Evolutionary conservation across 164 flowering plant species (phyloP), one percentile per base, ranked within the genome.

Genomic region (Tetracentron sinense): DNA sequence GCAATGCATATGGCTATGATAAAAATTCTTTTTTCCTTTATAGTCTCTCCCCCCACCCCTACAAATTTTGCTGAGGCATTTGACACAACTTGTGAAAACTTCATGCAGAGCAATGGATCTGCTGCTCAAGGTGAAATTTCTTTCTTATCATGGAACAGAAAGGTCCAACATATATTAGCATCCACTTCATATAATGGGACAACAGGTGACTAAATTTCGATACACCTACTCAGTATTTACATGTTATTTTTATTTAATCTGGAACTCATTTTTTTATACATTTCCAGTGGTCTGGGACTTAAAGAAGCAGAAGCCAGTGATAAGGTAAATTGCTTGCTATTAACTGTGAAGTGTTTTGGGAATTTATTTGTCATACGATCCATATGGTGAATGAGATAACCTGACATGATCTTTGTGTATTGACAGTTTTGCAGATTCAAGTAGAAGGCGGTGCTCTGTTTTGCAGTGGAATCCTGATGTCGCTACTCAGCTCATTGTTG

Each of bases 391-490:
- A 23, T 63, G 16, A 5, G 22, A 33, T 54, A 25, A 42, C 8
- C 29, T 67, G 50, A 50, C 29, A 7, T 66, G 17, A 22, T 44
- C 7, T 61, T 42, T 49, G 22, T 64, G 31, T 48, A 28, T 30
- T 64, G 48, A 28, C 86, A 95, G 99, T 68, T 90, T 95, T 72
- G 52, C 86, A 58, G 99, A 92, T 80, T 74, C 99, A 62, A 65
- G 68, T 72, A 83, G 85, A 80, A 84, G 94, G 71, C 82, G 97
- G 38, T 90, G 96, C 81, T 95, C 99, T 68, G 99, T 90, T 61
- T 76, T 95, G 75, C 99, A 95, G 76, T 95, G 99, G 99, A 73
- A 92, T 73, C 99, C 99, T 61, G 98, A 90, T 63, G 61, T 83
- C 77, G 89, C 96, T 20, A 95, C 97, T 29, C 97, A 92, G 73